A percentile compares a stretch with the other conserved stretches of the same genome.
Evolutionary conservation across 768 basidiomycete genomes (phyloP).

Genomic region (Tulasnella sp.): DNA sequence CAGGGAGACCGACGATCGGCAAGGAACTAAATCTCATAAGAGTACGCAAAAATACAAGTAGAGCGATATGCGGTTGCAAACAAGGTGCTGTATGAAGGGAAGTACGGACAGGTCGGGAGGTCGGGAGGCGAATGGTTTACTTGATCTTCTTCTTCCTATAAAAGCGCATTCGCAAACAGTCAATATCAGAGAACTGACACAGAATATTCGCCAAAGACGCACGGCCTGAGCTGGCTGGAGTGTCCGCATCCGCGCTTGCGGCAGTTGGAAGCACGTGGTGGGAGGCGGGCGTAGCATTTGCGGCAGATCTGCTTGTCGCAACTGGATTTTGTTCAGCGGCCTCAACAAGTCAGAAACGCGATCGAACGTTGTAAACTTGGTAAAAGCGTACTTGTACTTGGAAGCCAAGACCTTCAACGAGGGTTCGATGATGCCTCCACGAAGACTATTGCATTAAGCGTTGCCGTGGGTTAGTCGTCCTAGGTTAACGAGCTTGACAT

Average conservation of each 20-base stretch:
- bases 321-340: no score
- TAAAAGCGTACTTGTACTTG: conserved; percentile 95
- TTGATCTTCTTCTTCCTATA: conserved; percentile 91
- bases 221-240: conserved; percentile 87
- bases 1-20: no score
- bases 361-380: no score
- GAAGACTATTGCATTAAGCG: no score
- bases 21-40: not conserved
- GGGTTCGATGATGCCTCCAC: conserved; percentile 98
- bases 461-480: no score
- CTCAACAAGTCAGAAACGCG: no score
- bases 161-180: not conserved
- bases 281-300: conserved; percentile 99
- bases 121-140: conserved; percentile 29
- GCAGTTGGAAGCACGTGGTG: conserved; percentile 99
- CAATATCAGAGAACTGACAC: no score
- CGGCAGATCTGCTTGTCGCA: conserved; percentile 99
- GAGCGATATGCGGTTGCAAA: not conserved
- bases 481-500: no score
- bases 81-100: not conserved
- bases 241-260: conserved; percentile 88
- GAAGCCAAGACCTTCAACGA: conserved; percentile 93
- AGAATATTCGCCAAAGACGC: conserved; percentile 30
- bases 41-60: not conserved
- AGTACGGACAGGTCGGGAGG: not conserved